Evolutionary conservation across 2,329 filamentous ascomycete genomes (phyloP).

Genomic region (Penicillium sumatraense): DNA sequence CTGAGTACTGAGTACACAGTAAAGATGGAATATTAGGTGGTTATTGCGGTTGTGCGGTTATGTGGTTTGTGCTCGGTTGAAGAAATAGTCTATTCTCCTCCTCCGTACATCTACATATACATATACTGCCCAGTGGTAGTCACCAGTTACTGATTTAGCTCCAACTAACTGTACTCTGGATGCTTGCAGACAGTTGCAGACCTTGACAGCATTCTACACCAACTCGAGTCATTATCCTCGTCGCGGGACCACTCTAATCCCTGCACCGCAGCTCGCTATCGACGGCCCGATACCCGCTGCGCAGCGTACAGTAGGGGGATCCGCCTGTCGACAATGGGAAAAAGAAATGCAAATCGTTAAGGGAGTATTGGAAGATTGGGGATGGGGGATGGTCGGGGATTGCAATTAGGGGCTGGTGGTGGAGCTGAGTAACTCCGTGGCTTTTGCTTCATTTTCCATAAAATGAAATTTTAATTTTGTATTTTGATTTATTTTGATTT

Average conservation of each 20-base stretch:
- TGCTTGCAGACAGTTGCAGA: background rate
- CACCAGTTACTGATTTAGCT: too few species aligned
- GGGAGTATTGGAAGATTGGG: background rate
- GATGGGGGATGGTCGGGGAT: background rate
- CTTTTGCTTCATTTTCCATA: too few species aligned
- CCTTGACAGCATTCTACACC: background rate
- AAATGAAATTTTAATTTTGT: too few species aligned
- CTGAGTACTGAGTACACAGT: too few species aligned
- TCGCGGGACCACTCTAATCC: slow-evolving; percentile 20
- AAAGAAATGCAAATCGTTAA: background rate
- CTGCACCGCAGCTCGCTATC: slow-evolving; percentile 32
- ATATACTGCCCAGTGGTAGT: too few species aligned
- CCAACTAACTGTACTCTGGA: too few species aligned
- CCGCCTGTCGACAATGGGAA: slow-evolving; percentile 9
- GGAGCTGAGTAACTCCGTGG: background rate
- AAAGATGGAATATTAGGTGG: too few species aligned
- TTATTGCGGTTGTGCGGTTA: too few species aligned
- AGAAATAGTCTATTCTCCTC: too few species aligned
- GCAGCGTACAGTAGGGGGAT: slow-evolving; percentile 28
- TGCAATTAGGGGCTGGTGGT: background rate
- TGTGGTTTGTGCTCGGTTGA: too few species aligned
- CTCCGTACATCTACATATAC: too few species aligned
- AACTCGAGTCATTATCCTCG: background rate
- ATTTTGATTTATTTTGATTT: background rate
- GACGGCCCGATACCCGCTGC: slow-evolving; percentile 34